These are phyloP conservation scores for Anthracocystis setariae DNA, from an alignment of 1,284 basidiomycete species.

Conservation along the genomic window DNA sequence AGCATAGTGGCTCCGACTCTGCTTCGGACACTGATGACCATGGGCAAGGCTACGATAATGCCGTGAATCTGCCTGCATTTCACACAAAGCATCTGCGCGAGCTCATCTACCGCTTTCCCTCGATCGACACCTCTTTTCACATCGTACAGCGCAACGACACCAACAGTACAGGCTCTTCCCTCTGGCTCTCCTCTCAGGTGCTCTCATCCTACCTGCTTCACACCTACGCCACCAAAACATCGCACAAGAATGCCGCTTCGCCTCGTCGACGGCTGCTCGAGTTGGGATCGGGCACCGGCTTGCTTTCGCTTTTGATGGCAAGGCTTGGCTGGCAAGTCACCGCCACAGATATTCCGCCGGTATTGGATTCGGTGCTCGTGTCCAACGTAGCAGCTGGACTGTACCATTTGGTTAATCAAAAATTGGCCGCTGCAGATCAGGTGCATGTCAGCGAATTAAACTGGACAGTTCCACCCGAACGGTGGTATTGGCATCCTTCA, in stretches of 20 bases:
- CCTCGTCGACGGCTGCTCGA: slow-evolving; percentile 23
- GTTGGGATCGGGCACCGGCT: slow-evolving; percentile 49
- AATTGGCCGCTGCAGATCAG: slow-evolving; percentile 38
- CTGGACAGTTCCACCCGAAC: slow-evolving; percentile 66
- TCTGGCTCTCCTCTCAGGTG: slow-evolving; percentile 52
- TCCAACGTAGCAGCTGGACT: slow-evolving; percentile 75
- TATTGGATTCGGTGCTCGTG: slow-evolving; percentile 76
- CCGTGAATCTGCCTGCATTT: slow-evolving; percentile 46
- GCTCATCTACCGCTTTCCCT: slow-evolving; percentile 36
- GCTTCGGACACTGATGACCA: background rate
- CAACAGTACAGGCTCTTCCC: slow-evolving; percentile 48
- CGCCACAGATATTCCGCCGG: slow-evolving; percentile 80
- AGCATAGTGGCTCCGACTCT: slow-evolving; percentile 6
- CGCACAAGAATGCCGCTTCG: no score
- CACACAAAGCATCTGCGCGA: slow-evolving; percentile 45
- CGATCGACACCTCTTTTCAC: slow-evolving; percentile 23
- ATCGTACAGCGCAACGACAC: slow-evolving; percentile 42
- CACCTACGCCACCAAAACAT: slow-evolving; percentile 9
- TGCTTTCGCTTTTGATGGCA: slow-evolving; percentile 73
- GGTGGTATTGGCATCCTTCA: slow-evolving; percentile 19
- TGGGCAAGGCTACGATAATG: slow-evolving; percentile 7
- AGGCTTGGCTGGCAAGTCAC: slow-evolving; percentile 79
- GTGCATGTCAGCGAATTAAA: slow-evolving; percentile 75
- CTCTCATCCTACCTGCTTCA: slow-evolving; percentile 42
- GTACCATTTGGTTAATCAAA: slow-evolving; percentile 12